Percentiles rank a stretch among this genome's conserved stretches.
Evolutionary conservation across 1,284 basidiomycete genomes (phyloP).

Genomic region (Ustilago trichophora): DNA sequence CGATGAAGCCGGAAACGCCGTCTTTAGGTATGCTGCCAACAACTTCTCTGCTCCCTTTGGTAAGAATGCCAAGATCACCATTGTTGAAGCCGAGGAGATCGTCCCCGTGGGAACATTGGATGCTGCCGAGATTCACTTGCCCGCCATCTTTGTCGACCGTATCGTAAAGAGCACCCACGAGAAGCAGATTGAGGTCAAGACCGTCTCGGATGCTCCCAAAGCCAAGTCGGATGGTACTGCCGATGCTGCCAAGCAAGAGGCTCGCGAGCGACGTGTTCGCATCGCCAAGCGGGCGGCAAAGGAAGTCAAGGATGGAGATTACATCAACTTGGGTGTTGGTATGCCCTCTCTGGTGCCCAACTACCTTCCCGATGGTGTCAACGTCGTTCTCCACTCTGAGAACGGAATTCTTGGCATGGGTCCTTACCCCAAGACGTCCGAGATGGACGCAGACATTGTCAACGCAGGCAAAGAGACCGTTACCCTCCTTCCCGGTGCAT

Average conservation of each 20-base stretch:
- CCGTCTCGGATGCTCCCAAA: slow-evolving; percentile 46
- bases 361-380: slow-evolving; percentile 59
- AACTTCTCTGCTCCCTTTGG: slow-evolving; percentile 63
- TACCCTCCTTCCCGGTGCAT: slow-evolving; percentile 82
- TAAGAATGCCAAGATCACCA: slow-evolving; percentile 62
- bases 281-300: slow-evolving; percentile 59
- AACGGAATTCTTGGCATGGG: slow-evolving; percentile 65
- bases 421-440: slow-evolving; percentile 54
- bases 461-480: slow-evolving; percentile 89
- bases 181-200: slow-evolving; percentile 59
- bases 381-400: slow-evolving; percentile 59
- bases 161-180: slow-evolving; percentile 52
- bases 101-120: slow-evolving; percentile 56
- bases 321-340: slow-evolving; percentile 63
- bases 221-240: not conserved
- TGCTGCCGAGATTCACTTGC: slow-evolving; percentile 59
- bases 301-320: slow-evolving; percentile 62
- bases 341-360: slow-evolving; percentile 63
- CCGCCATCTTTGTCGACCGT: slow-evolving; percentile 59
- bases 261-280: slow-evolving; percentile 29
- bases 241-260: slow-evolving; percentile 41
- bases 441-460: slow-evolving; percentile 66
- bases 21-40: slow-evolving; percentile 66
- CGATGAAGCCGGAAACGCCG: slow-evolving; percentile 74
- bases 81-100: slow-evolving; percentile 64